These are phyloP conservation scores for Auxenochlorella pyrenoidosa DNA, from an alignment of 139 green algal species.

Conservation along the genomic window DNA sequence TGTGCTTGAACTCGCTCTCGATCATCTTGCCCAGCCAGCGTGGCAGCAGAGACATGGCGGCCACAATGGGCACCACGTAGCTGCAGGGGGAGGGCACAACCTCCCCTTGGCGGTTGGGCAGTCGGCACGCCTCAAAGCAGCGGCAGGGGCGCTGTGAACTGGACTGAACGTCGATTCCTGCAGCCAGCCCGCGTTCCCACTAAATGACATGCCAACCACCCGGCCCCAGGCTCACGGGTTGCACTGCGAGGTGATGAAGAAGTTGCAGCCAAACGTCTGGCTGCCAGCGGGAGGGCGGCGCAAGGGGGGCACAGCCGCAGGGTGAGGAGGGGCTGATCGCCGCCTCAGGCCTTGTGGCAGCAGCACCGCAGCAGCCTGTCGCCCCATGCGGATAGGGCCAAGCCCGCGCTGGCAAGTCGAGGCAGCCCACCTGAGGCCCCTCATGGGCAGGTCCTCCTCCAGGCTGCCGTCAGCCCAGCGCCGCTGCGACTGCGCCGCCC, in stretches of 20 bases:
- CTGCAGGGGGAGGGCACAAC: slow-evolving; percentile 59
- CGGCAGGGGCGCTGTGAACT: not conserved
- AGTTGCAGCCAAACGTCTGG: slow-evolving; percentile 94
- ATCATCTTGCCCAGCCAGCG: slow-evolving; percentile 71
- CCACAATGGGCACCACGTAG: slow-evolving; percentile 86
- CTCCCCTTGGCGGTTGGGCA: not conserved
- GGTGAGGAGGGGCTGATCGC: too few relatives aligned
- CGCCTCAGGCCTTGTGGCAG: too few relatives aligned
- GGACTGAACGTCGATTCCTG: too few relatives aligned
- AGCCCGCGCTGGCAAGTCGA: too few relatives aligned
- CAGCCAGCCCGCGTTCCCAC: too few relatives aligned
- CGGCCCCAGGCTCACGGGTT: too few relatives aligned
- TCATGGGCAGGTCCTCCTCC: slow-evolving; percentile 83
- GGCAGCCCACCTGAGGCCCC: slow-evolving; percentile 55
- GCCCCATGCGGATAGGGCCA: too few relatives aligned
- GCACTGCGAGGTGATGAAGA: slow-evolving; percentile 75
- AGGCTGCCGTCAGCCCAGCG: slow-evolving; percentile 82
- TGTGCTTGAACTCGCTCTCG: slow-evolving; percentile 90
- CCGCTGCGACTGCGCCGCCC: slow-evolving; percentile 45
- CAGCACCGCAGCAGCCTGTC: too few relatives aligned
- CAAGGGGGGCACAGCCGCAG: not conserved
- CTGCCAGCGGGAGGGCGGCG: not conserved
- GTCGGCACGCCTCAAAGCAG: not conserved
- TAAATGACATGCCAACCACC: too few relatives aligned
- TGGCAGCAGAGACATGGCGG: slow-evolving; percentile 75